Evolutionary conservation across 331 rosid species (phyloP).

Genomic region (Malus hybrid): DNA sequence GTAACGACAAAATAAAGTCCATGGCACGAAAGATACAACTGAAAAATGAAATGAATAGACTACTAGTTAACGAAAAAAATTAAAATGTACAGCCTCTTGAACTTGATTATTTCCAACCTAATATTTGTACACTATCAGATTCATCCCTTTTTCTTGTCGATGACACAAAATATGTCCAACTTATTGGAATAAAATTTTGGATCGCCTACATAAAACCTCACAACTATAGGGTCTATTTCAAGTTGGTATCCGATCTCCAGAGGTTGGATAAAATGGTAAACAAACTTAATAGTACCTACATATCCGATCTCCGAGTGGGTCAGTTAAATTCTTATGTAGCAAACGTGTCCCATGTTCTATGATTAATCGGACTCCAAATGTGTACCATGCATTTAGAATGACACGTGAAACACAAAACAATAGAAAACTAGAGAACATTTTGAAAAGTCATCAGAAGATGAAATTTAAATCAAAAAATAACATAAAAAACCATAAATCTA

Average conservation of each 20-base stretch:
- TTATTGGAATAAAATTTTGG: background rate
- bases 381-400: background rate
- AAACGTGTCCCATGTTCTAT: background rate
- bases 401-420: background rate
- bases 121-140: background rate
- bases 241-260: background rate
- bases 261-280: background rate
- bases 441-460: background rate
- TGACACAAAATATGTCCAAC: background rate
- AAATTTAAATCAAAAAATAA: background rate
- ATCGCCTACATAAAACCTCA: background rate
- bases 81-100: background rate
- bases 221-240: background rate
- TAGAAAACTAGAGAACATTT: background rate
- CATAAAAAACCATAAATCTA: too few species aligned
- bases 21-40: constrained; percentile 12
- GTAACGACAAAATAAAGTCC: constrained; percentile 15
- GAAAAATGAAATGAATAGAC: constrained; percentile 5
- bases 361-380: background rate
- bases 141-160: background rate
- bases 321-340: background rate
- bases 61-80: background rate
- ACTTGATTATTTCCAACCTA: background rate
- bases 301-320: background rate
- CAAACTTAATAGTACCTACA: background rate